phyloP scores from a whole-genome alignment of 1,284 basidiomycete species.

The Athelia psychrophila region DNA sequence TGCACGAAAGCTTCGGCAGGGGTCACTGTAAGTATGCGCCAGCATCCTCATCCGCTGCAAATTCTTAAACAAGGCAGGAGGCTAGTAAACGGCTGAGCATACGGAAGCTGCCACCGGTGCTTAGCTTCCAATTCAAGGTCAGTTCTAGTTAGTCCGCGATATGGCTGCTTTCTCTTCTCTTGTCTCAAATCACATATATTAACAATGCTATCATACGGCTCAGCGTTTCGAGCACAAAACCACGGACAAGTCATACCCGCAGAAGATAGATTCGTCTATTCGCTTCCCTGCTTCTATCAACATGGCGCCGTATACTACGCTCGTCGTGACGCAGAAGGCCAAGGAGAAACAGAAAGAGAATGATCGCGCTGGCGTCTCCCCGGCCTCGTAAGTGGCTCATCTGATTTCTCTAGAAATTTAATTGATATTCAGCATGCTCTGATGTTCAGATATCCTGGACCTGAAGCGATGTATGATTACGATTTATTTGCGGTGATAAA shows the following conservation, averaged over 20 bases:
- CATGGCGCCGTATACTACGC: conserved; percentile 85
- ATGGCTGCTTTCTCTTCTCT: background rate
- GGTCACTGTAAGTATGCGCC: conserved; percentile 37
- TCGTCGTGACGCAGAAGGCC: conserved; percentile 44
- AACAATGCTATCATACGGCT: too few relatives aligned
- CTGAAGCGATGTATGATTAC: conserved; percentile 80
- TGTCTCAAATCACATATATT: too few relatives aligned
- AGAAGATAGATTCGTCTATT: conserved; percentile 86
- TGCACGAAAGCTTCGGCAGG: conserved; percentile 64
- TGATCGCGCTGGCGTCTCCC: conserved; percentile 11
- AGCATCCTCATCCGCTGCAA: background rate
- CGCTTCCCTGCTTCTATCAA: conserved; percentile 84
- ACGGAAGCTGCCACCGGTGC: conserved; percentile 82
- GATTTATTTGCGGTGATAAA: conserved; percentile 94
- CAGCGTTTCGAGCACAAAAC: conserved; percentile 92
- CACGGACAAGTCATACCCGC: conserved; percentile 63
- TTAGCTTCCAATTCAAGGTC: conserved; percentile 96
- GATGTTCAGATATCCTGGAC: conserved; percentile 43
- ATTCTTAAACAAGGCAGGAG: conserved; percentile 38
- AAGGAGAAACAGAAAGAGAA: conserved; percentile 35
- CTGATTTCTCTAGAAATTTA: background rate
- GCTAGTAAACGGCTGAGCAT: conserved; percentile 86
- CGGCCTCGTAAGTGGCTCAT: conserved; percentile 37
- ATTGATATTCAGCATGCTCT: conserved; percentile 1
- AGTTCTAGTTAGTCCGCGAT: conserved; percentile 9